phyloP scores from a whole-genome alignment of 177 flowering plant genomes.

The Tripterygium wilfordii region DNA sequence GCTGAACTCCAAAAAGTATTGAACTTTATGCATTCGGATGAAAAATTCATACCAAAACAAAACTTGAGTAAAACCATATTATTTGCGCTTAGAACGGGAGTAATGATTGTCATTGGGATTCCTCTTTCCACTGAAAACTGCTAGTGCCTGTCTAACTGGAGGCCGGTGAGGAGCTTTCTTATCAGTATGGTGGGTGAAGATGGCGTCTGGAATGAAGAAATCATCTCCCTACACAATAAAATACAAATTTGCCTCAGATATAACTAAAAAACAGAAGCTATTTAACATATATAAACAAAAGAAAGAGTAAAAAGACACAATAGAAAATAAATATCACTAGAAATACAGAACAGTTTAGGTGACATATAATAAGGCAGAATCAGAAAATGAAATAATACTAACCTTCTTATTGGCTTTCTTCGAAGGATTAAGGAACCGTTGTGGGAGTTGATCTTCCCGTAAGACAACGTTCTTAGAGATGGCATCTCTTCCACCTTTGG shows the following conservation, averaged over 20 bases:
- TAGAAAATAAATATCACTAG: neutral
- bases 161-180: conserved; percentile 70
- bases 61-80: no score
- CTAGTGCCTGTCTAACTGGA: conserved; percentile 75
- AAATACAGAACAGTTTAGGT: no score
- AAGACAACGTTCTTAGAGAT: conserved; percentile 72
- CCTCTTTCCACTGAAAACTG: conserved; percentile 74
- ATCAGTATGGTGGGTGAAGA: conserved; percentile 52
- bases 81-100: conserved; percentile 44
- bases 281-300: neutral
- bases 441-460: conserved; percentile 96
- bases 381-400: neutral
- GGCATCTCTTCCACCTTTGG: conserved; percentile 94
- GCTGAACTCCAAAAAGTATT: no score
- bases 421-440: conserved; percentile 71
- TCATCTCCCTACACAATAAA: conserved; percentile 50
- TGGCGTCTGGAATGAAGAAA: conserved; percentile 37
- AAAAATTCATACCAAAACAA: neutral
- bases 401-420: conserved; percentile 72
- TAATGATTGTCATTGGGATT: conserved; percentile 93
- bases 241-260: neutral
- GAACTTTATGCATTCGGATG: no score
- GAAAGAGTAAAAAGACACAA: neutral
- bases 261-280: neutral
- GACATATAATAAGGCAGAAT: neutral